Conservation (phyloP, 208 protist species). For the Crithidia fasciculata region DNA sequence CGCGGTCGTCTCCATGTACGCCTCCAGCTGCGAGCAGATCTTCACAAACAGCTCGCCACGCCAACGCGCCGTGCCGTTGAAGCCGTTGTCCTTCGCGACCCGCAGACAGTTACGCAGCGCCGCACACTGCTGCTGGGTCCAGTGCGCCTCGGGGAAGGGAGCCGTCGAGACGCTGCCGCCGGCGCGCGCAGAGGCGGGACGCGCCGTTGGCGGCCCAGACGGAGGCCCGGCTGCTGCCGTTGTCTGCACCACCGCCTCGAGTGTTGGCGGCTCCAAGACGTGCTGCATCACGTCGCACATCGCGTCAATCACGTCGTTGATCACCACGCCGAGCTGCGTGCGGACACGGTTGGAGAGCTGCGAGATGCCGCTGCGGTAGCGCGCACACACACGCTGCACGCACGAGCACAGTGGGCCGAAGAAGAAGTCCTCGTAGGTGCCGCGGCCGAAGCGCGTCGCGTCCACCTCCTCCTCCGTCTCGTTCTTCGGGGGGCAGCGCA, state of each 20-base stretch:
- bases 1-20: background rate
- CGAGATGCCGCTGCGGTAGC: conserved; percentile 30
- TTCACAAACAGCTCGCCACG: conserved; percentile 33
- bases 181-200: background rate
- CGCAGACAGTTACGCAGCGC: conserved; percentile 20
- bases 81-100: conserved; percentile 32
- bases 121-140: conserved; percentile 6
- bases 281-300: conserved; percentile 44
- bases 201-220: background rate
- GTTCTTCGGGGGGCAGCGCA: conserved; percentile 31
- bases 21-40: conserved; percentile 17
- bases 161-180: background rate
- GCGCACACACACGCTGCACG: conserved; percentile 28
- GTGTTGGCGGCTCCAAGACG: conserved; percentile 4
- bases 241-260: background rate
- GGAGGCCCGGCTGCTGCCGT: background rate
- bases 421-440: conserved; percentile 41
- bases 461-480: conserved; percentile 38
- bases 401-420: conserved; percentile 40
- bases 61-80: conserved; percentile 45
- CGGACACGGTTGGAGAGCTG: conserved; percentile 39
- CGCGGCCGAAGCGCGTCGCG: conserved; percentile 27
- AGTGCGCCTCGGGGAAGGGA: conserved; percentile 9
- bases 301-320: conserved; percentile 48
- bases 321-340: conserved; percentile 28